Evolutionary conservation across 495 filamentous ascomycete genomes (phyloP).

Genomic region (Penicillium goetzii): DNA sequence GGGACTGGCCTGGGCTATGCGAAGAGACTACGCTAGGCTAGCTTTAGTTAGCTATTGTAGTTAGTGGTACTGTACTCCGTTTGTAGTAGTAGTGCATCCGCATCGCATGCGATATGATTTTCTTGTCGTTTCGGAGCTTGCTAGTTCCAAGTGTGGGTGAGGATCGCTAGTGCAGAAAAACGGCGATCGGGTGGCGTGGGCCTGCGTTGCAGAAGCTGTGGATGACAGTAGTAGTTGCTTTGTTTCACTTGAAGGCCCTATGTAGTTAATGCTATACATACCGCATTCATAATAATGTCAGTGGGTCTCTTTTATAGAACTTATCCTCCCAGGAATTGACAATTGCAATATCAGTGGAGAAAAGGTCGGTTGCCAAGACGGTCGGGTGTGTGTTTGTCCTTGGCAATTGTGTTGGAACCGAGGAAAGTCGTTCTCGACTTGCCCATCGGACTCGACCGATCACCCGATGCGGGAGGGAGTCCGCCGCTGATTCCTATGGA

Average conservation of each 20-base stretch:
- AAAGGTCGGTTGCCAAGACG: not conserved
- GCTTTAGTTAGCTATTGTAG: not conserved
- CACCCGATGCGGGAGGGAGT: slow-evolving; percentile 4
- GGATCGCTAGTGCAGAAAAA: slow-evolving; percentile 14
- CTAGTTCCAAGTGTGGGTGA: slow-evolving; percentile 1
- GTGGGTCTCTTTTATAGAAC: not conserved
- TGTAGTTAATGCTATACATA: not conserved
- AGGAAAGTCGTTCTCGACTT: slow-evolving; percentile 11
- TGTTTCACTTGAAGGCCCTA: not conserved
- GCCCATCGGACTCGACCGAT: slow-evolving; percentile 4
- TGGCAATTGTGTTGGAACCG: not conserved
- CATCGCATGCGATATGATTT: slow-evolving; percentile 3
- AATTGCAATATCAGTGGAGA: not conserved
- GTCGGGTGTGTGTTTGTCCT: slow-evolving; percentile 1
- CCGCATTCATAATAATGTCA: not conserved
- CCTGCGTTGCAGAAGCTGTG: slow-evolving; percentile 8
- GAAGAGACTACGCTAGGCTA: not conserved
- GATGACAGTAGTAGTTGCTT: not conserved
- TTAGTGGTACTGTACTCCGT: not conserved
- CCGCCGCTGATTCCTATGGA: not conserved
- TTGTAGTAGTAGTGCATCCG: not conserved
- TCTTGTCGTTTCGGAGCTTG: not conserved
- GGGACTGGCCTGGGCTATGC: not conserved
- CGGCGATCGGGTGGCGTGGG: slow-evolving; percentile 12
- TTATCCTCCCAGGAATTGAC: not conserved